A percentile compares a stretch with the other conserved stretches of the same genome.
These are phyloP conservation scores for Euclidium syriacum DNA, from an alignment of 345 rosid genomes.

Conservation along the genomic window DNA sequence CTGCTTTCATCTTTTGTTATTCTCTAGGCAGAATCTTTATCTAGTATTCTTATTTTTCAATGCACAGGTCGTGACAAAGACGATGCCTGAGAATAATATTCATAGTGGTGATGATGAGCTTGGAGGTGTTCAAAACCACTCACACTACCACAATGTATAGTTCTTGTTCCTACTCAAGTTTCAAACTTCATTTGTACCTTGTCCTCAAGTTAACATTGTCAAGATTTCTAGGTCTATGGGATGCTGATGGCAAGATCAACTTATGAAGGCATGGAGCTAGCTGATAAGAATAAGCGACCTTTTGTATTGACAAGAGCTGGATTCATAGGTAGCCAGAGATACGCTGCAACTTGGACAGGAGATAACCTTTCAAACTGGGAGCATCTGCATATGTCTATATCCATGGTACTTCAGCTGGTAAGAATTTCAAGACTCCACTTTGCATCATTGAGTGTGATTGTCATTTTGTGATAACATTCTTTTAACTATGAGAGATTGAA, in stretches of 20 bases:
- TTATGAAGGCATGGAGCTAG: conserved; percentile 78
- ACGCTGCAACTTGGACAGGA: conserved; percentile 95
- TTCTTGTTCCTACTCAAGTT: conserved; percentile 10
- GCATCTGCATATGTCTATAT: conserved; percentile 83
- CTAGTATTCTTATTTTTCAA: neutral
- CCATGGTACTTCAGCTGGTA: conserved; percentile 97
- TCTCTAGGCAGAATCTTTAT: conserved; percentile 15
- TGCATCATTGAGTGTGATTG: neutral
- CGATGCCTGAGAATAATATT: conserved; percentile 84
- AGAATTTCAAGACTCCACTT: conserved; percentile 16
- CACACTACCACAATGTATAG: conserved; percentile 83
- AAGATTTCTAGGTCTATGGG: conserved; percentile 64
- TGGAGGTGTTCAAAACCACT: conserved; percentile 78
- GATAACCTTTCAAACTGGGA: conserved; percentile 95
- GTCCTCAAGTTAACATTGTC: neutral
- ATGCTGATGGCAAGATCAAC: conserved; percentile 92
- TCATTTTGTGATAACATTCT: neutral
- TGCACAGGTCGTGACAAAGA: conserved; percentile 71
- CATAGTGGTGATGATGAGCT: conserved; percentile 75
- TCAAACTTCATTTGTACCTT: neutral
- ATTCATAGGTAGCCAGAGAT: conserved; percentile 78
- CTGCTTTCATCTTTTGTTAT: neutral
- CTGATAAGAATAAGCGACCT: conserved; percentile 66
- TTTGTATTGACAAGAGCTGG: conserved; percentile 98
- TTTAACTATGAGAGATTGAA: conserved; percentile 3